These are phyloP conservation scores for Stentor coeruleus DNA, from an alignment of 73 alveolate species.

Conservation along the genomic window DNA sequence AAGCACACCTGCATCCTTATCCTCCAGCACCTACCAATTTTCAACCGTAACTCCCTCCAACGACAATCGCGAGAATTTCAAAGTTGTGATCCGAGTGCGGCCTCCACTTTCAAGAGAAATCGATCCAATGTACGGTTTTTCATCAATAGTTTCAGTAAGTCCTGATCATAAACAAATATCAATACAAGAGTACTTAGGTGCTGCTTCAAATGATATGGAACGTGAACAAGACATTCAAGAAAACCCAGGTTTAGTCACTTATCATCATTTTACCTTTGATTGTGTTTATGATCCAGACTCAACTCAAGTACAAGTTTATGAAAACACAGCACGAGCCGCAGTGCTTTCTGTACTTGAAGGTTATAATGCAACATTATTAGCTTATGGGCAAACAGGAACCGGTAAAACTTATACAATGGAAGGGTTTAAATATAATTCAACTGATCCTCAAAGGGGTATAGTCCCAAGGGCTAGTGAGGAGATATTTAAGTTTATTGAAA, in stretches of 20 bases:
- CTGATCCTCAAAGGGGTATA: conserved; percentile 49
- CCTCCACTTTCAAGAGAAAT: conserved; percentile 80
- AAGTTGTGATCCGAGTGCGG: conserved; percentile 72
- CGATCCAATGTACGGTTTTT: conserved; percentile 60
- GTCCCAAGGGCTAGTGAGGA: conserved; percentile 68
- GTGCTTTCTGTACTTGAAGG: conserved; percentile 68
- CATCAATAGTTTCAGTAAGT: conserved; percentile 65
- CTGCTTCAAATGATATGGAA: conserved; percentile 59
- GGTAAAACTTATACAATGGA: conserved; percentile 89
- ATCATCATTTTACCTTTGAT: conserved; percentile 79
- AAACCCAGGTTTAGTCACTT: conserved; percentile 44
- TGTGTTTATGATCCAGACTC: conserved; percentile 66
- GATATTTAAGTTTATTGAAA: conserved; percentile 59
- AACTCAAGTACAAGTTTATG: conserved; percentile 62
- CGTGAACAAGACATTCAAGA: conserved; percentile 60
- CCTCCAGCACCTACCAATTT: background rate
- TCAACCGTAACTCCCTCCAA: background rate
- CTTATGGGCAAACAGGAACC: conserved; percentile 89
- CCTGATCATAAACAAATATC: conserved; percentile 58
- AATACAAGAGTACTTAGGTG: conserved; percentile 65
- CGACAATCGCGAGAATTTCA: conserved; percentile 47
- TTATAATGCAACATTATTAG: conserved; percentile 65
- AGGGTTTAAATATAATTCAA: conserved; percentile 55
- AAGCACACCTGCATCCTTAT: background rate
- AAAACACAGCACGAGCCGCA: conserved; percentile 59